Evolutionary conservation across 352 stramenopile species (phyloP), one percentile per base, ranked within the genome.

Genomic region (Globisporangium heterothallicum): DNA sequence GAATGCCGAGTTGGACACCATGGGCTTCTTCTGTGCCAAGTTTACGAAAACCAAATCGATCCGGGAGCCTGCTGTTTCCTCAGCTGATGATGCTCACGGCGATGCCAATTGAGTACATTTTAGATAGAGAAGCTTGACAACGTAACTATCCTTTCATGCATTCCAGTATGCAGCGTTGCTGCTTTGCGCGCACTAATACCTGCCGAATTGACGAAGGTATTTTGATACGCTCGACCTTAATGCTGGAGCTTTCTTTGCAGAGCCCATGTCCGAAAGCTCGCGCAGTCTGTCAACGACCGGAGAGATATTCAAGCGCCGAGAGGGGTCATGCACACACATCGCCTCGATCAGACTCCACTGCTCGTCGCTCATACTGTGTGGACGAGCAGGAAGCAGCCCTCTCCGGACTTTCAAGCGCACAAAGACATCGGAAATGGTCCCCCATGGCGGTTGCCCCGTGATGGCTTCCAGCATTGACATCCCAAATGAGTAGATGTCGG

Each of bases 1-100:
- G 9, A 79, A 94, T 49, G 26, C 59, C 2, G 49, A 71, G 40
- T 61, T 87, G 0, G 88, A 98, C 56, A 95, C 87, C 10, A 97
- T 98, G 78, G 92, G 92, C 50, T 98, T 98, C 70, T 98, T 98
- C 59, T 84, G 94, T 51, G 89, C 88, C 53, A 95, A 96, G 59
- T 97, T 98, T 56, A 65, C 77, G 26, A 97, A 97, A 53, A 88
- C 80, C 8, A 60, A 63, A 6, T 81, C 78, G 5, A 74, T 87
- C 24, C 68, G 59, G 38, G 44, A 64, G 4, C 18, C 25, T 6
- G 22, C n/a, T 22, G 34, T 18, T 4, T 14, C 40, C 22, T 16
- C 7, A 7, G 6, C 40, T 19, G 35, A 41, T 0, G 52, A 2
- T n/a, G n/a, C n/a, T n/a, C n/a, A n/a, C n/a, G n/a, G 9, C 8